Percentiles rank a stretch among this genome's conserved stretches.
These are phyloP conservation scores for Coemansia sp. DNA, from an alignment of 192 early-diverging fungal species.

Conservation along the genomic window DNA sequence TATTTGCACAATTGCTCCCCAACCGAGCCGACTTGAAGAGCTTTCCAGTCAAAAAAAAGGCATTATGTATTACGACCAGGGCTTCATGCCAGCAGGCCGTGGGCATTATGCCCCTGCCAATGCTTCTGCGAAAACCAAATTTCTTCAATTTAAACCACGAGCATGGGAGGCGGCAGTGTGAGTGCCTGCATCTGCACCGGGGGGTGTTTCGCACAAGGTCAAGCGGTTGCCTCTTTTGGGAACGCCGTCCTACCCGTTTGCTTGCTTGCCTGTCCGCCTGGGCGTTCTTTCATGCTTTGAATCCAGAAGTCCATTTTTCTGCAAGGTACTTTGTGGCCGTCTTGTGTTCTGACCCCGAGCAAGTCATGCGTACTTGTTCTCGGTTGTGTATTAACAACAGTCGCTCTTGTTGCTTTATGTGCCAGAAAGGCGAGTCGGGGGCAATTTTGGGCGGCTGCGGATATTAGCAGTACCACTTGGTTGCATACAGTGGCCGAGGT, in stretches of 20 bases:
- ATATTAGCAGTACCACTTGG: neutral
- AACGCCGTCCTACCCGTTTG: neutral
- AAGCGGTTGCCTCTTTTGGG: neutral
- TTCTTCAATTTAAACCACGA: too few relatives aligned
- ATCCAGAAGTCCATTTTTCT: neutral
- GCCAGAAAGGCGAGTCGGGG: neutral
- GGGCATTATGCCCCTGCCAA: too few relatives aligned
- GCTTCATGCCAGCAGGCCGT: too few relatives aligned
- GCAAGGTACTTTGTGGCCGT: neutral
- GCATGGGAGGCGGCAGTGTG: too few relatives aligned
- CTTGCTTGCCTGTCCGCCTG: neutral
- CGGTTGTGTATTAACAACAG: slow-evolving; percentile 2
- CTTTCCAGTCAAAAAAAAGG: too few relatives aligned
- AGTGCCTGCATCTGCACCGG: too few relatives aligned
- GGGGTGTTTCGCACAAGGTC: neutral
- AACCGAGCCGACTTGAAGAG: too few relatives aligned
- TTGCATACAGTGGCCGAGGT: neutral
- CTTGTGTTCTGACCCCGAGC: slow-evolving; percentile 1
- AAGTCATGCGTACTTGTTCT: neutral
- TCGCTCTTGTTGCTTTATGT: neutral
- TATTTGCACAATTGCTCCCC: neutral
- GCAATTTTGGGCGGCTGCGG: neutral
- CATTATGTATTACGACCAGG: too few relatives aligned
- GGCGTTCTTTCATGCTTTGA: slow-evolving; percentile 1
- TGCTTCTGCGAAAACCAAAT: too few relatives aligned